phyloP scores from a whole-genome alignment of 176 grass and related monocot genomes.

The Musa acuminata region DNA sequence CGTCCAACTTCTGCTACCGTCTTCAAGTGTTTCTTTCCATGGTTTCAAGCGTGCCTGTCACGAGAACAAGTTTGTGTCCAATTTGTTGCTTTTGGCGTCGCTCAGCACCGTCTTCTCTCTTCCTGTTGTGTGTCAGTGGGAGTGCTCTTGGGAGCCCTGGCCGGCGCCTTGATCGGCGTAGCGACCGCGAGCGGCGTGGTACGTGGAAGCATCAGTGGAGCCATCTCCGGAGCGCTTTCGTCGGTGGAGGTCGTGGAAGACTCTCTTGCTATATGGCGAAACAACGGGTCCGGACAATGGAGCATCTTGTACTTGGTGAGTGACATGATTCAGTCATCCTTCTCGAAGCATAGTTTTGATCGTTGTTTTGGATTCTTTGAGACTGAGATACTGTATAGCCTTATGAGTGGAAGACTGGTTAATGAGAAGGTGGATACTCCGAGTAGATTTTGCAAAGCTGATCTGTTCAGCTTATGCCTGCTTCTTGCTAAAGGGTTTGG shows the following conservation, averaged over 20 bases:
- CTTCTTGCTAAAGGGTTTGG: background rate
- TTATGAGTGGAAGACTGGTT: conserved; percentile 36
- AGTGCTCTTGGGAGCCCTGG: conserved; percentile 51
- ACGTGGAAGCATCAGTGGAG: conserved; percentile 16
- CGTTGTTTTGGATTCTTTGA: background rate
- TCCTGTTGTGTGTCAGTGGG: conserved; percentile 36
- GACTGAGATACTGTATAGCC: conserved; percentile 74
- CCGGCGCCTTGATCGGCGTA: conserved; percentile 64
- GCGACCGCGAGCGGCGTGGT: conserved; percentile 60
- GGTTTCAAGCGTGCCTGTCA: too few species aligned
- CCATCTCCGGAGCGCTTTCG: conserved; percentile 64
- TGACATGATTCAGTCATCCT: background rate
- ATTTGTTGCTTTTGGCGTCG: background rate
- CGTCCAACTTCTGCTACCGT: too few species aligned
- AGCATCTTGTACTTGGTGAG: conserved; percentile 79
- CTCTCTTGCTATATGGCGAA: conserved; percentile 67
- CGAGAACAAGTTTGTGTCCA: too few species aligned
- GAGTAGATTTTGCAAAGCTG: too few species aligned
- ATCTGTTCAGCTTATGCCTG: conserved; percentile 35
- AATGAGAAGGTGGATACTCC: too few species aligned
- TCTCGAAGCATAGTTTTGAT: background rate
- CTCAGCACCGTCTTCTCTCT: background rate
- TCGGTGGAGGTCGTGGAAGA: conserved; percentile 76
- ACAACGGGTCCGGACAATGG: conserved; percentile 53
- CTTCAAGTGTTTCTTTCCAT: too few species aligned